Evolutionary conservation across 305 asterid species (phyloP).

Genomic region (Solanum chacoense): DNA sequence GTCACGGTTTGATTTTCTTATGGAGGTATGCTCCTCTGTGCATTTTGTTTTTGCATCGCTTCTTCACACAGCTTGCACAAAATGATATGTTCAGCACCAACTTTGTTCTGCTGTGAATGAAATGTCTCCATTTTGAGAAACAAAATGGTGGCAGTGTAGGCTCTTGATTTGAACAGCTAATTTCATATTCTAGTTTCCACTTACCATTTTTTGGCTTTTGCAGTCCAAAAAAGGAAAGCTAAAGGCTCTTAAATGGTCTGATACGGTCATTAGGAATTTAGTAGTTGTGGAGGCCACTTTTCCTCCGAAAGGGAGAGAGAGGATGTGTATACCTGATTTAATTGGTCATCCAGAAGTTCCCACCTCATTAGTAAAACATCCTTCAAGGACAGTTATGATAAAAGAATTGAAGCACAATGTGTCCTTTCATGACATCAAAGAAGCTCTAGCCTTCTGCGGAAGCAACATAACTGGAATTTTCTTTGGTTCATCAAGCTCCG

Average conservation of each 20-base stretch:
- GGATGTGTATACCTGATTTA: slow-evolving; percentile 28
- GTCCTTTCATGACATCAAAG: slow-evolving; percentile 27
- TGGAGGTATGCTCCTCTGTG: background rate
- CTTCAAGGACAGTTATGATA: slow-evolving; percentile 47
- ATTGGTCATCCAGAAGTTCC: slow-evolving; percentile 37
- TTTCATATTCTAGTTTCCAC: background rate
- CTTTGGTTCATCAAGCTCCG: slow-evolving; percentile 29
- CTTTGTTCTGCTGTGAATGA: background rate
- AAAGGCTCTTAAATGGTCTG: slow-evolving; percentile 25
- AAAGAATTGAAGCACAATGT: slow-evolving; percentile 17
- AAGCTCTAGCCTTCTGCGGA: slow-evolving; percentile 34
- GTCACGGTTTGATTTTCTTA: background rate
- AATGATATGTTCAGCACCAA: background rate
- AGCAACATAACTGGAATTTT: slow-evolving; percentile 34
- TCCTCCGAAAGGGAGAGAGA: slow-evolving; percentile 9
- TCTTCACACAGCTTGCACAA: background rate
- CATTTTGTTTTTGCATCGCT: background rate
- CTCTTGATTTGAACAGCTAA: background rate
- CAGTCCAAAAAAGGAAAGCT: slow-evolving; percentile 35
- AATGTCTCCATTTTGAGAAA: background rate
- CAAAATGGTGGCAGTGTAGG: background rate
- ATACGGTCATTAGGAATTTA: background rate
- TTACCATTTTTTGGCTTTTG: slow-evolving; percentile 7
- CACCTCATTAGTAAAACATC: slow-evolving; percentile 38
- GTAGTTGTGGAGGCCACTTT: slow-evolving; percentile 27